Evolutionary conservation across 768 basidiomycete genomes (phyloP).

Genomic region (Russula compacta): DNA sequence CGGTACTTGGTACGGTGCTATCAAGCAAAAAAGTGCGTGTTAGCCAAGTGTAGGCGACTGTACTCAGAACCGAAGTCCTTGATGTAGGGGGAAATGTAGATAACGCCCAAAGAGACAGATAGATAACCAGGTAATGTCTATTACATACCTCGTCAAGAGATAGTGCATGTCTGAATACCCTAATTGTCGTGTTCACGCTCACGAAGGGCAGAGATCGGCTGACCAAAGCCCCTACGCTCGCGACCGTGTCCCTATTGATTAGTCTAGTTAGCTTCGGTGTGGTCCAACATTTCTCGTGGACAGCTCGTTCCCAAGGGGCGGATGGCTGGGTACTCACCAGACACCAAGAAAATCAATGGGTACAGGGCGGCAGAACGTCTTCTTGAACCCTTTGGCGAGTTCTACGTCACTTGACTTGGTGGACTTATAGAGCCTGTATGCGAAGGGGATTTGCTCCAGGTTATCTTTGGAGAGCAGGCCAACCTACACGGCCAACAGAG

Average conservation of each 20-base stretch:
- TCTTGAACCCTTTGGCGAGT: conserved; percentile 60
- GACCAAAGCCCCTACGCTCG: conserved; percentile 62
- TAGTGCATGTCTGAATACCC: conserved; percentile 67
- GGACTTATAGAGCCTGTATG: conserved; percentile 61
- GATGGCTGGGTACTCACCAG: conserved; percentile 38
- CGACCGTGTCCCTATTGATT: conserved; percentile 60
- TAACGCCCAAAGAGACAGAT: background rate
- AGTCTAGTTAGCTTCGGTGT: background rate
- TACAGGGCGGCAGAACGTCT: conserved; percentile 59
- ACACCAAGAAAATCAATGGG: conserved; percentile 73
- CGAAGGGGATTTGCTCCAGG: conserved; percentile 59
- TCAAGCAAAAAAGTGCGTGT: background rate
- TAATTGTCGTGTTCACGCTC: conserved; percentile 50
- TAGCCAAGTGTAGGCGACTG: background rate
- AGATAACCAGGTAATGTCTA: background rate
- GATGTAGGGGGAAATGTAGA: background rate
- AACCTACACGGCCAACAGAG: conserved; percentile 34
- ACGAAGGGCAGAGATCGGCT: conserved; percentile 59
- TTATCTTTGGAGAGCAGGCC: conserved; percentile 66
- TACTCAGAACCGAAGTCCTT: too few species aligned
- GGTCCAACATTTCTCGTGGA: background rate
- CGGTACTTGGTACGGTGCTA: conserved; percentile 60
- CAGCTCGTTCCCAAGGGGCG: too few species aligned
- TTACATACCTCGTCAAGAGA: conserved; percentile 62
- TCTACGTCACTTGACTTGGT: conserved; percentile 36